Conservation (phyloP, 2,329 filamentous ascomycete species). For the Penicillium sp. region DNA sequence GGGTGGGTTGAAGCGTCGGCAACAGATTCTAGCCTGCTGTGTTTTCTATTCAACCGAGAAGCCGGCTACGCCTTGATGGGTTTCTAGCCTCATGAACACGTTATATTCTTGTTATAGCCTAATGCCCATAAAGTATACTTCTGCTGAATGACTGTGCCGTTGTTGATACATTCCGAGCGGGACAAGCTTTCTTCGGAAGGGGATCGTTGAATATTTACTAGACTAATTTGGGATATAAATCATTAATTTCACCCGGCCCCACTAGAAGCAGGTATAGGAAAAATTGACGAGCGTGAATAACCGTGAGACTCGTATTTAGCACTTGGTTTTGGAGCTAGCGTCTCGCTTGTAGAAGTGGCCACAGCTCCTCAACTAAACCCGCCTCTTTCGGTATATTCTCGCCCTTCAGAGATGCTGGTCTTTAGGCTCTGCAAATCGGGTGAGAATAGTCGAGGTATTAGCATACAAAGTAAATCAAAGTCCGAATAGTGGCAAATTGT, state of each 20-base stretch:
- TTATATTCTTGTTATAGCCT: not conserved
- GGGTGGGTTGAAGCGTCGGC: not conserved
- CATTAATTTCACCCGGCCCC: not conserved
- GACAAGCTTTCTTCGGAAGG: too few species aligned
- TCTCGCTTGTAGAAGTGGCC: not conserved
- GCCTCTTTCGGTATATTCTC: not conserved
- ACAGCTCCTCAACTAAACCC: not conserved
- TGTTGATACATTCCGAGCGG: not conserved
- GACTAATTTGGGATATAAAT: not conserved
- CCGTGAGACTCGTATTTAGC: not conserved
- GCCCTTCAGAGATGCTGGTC: not conserved
- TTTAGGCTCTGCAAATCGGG: not conserved
- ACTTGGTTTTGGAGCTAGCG: not conserved
- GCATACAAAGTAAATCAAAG: not conserved
- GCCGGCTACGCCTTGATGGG: not conserved
- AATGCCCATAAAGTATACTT: not conserved
- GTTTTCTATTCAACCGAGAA: not conserved
- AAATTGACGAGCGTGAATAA: not conserved
- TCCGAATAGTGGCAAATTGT: not conserved
- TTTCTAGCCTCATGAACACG: too few species aligned
- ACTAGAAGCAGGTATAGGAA: too few species aligned
- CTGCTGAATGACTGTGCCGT: not conserved
- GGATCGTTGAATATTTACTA: not conserved
- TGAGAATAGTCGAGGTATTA: not conserved
- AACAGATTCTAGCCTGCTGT: not conserved